Evolutionary conservation across 78 protist species (phyloP).

Genomic region (Dictyostelium discoideum): dicty_2.7 NC_007090.3:681501-682000

Average conservation of each 20-base stretch:
- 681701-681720: background rate
- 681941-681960: background rate
- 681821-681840: slow-evolving; percentile 17
- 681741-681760: background rate
- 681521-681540: too few relatives aligned
- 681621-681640: slow-evolving; percentile 17
- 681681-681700: background rate
- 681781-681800: slow-evolving; percentile 26
- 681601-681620: slow-evolving; percentile 31
- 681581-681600: slow-evolving; percentile 35
- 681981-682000: background rate
- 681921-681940: background rate
- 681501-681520: background rate
- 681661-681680: slow-evolving; percentile 18
- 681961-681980: background rate
- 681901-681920: background rate
- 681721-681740: slow-evolving; percentile 2
- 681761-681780: slow-evolving; percentile 39
- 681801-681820: slow-evolving; percentile 20
- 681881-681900: slow-evolving; percentile 31
- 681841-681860: background rate
- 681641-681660: slow-evolving; percentile 13
- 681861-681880: background rate
- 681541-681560: background rate
- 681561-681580: background rate